Conservation (phyloP, 257 asterid genomes). For the Gardenia jasminoides region DNA sequence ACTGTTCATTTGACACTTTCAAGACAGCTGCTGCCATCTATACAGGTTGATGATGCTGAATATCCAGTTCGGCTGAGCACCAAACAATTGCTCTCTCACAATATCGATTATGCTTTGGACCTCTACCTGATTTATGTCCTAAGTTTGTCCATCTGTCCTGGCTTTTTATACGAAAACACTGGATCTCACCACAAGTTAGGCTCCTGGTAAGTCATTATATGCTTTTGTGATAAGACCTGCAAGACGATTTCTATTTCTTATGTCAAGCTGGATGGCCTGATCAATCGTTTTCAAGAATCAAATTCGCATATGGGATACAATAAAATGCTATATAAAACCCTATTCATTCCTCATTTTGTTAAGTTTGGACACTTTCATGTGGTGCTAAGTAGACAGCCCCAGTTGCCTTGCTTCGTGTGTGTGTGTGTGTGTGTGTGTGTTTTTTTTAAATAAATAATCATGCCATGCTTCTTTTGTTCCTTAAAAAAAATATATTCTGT, state of each 20-base stretch:
- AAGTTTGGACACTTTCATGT: too few species aligned
- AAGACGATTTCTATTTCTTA: not conserved
- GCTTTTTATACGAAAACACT: conserved; percentile 73
- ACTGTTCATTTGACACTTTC: not conserved
- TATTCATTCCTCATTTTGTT: too few species aligned
- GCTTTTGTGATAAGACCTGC: not conserved
- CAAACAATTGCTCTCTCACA: conserved; percentile 49
- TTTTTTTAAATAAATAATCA: too few species aligned
- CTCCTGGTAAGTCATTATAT: conserved; percentile 49
- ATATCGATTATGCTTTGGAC: conserved; percentile 48
- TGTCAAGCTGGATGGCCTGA: not conserved
- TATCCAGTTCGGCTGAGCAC: conserved; percentile 44
- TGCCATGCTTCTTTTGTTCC: too few species aligned
- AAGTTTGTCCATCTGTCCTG: conserved; percentile 64
- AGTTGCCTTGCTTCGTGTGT: too few species aligned
- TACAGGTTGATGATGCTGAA: conserved; percentile 30
- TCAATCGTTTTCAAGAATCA: not conserved
- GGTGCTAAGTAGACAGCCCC: too few species aligned
- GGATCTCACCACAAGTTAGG: conserved; percentile 72
- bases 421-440: too few species aligned
- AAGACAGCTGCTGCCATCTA: not conserved
- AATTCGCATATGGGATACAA: too few species aligned
- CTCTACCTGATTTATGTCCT: conserved; percentile 53
- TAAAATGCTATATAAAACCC: too few species aligned
- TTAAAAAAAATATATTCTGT: too few species aligned